Base-by-base conservation (phyloP, 2,329 filamentous ascomycete genomes). In the Microdochium paspali region DNA sequence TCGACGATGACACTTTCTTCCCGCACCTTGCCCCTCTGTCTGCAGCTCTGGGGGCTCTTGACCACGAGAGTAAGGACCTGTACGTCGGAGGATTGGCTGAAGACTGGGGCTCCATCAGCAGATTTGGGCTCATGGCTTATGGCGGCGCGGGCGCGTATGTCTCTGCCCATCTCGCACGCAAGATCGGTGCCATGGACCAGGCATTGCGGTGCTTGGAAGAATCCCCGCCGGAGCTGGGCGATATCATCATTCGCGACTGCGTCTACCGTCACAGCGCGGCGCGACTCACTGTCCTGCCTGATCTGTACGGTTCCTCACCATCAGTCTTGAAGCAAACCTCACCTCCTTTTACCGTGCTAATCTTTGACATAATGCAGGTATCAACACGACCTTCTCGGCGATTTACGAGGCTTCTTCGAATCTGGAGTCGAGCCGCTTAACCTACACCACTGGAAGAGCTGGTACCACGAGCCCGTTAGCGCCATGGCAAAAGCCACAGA, bases 1-100 rank as follows among this genome's bases (percentile, higher is more conserved):
- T 82, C 31, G 79, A 83, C 56, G 79, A 83, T 55, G 79, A 83
- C 54, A 83, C 79, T 1, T 82, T 83, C 59, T 82, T 82, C 58
- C 71, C 74, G 2, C 77, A 73, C 2, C 69, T 82, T 42, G 60
- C 71, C 46, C 66, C 67, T 1, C 63, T 83, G 15, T 65, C 71
- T 21, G 59, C 69, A n/a, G 66, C 70, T 5, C 67, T 82, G 2
- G 56, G 55, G 28, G 58, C 62, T 31, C 69, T 76, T 51, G 71
- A 82, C 55, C 66, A 74, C 54, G 35, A 40, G 5, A 68, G 65
- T 2, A 57, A 66, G 20, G 67, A 74, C 3, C 58, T 66, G 30
- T 83, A 81, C 59, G 64, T 82, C 10, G 79, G 80, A 2, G 73
- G 72, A 2, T 59, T 82, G 5, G 78, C 78, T 1, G 79, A 83